phyloP scores from a whole-genome alignment of 1,284 basidiomycete species.

The Sporisorium graminicola region DNA sequence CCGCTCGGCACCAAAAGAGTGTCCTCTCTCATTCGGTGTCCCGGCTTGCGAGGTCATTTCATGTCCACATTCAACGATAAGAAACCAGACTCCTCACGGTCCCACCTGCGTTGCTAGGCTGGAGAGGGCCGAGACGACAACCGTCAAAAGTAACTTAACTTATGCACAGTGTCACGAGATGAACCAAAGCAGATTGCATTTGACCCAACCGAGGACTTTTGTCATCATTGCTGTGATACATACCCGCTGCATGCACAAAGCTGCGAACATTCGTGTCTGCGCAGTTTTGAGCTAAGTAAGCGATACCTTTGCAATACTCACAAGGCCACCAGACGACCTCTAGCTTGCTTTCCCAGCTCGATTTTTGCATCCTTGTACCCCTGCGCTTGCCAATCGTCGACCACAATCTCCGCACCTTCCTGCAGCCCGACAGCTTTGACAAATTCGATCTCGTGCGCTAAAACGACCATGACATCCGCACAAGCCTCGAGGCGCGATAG shows the following conservation, averaged over 20 bases:
- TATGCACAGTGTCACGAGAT: neutral
- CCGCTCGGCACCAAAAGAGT: no score
- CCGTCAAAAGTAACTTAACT: no score
- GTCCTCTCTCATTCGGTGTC: neutral
- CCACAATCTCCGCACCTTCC: conserved; percentile 11
- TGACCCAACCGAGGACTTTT: neutral
- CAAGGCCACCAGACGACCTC: conserved; percentile 8
- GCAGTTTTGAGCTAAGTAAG: no score
- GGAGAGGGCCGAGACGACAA: neutral
- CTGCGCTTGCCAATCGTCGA: conserved; percentile 12
- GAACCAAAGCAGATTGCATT: neutral
- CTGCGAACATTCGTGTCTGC: neutral
- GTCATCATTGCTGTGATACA: neutral
- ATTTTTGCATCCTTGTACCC: conserved; percentile 24
- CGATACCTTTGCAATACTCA: neutral
- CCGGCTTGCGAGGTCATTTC: neutral
- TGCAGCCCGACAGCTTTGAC: conserved; percentile 9
- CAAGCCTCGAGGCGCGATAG: conserved; percentile 22
- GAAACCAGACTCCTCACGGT: neutral
- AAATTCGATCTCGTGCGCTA: conserved; percentile 28
- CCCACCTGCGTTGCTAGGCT: neutral
- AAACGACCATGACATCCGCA: conserved; percentile 31
- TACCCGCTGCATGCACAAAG: neutral
- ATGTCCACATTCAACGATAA: neutral
- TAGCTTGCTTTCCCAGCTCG: conserved; percentile 1